phyloP scores from a whole-genome alignment of 2,329 filamentous ascomycete genomes.

The Epichloe glyceriae region DNA sequence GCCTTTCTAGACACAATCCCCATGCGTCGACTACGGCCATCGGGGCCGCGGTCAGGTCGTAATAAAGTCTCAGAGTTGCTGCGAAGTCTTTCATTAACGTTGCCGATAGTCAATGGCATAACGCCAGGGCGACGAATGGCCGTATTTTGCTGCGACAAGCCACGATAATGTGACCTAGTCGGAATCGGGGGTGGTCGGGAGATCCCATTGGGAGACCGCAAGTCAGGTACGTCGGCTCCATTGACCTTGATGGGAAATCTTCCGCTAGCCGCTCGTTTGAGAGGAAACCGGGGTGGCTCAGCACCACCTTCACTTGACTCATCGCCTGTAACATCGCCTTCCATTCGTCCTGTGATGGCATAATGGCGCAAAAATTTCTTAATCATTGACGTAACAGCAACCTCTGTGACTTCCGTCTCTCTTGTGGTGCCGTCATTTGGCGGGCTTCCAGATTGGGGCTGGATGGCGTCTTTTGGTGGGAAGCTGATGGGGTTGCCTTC shows the following conservation, averaged over 20 bases:
- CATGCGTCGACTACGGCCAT: conserved; percentile 49
- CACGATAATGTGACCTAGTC: conserved; percentile 62
- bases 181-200: conserved; percentile 63
- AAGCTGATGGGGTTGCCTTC: conserved; percentile 78
- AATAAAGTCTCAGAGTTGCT: conserved; percentile 52
- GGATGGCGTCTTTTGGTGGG: conserved; percentile 57
- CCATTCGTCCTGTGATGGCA: conserved; percentile 36
- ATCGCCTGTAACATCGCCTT: conserved; percentile 44
- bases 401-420: conserved; percentile 52
- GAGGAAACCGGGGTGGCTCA: conserved; percentile 63
- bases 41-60: conserved; percentile 34
- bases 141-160: conserved; percentile 54
- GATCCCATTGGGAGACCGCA: conserved; percentile 52
- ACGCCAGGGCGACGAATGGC: conserved; percentile 56
- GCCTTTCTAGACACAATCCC: conserved; percentile 47
- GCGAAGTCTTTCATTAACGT: conserved; percentile 51
- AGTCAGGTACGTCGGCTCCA: conserved; percentile 53
- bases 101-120: conserved; percentile 58
- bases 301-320: conserved; percentile 55
- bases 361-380: conserved; percentile 47
- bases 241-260: conserved; percentile 61
- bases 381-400: conserved; percentile 46
- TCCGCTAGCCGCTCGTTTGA: conserved; percentile 50
- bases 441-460: conserved; percentile 41
- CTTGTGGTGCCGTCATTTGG: conserved; percentile 38